Conservation (phyloP, 2,329 filamentous ascomycete genomes). For the Diplodia seriata region DNA sequence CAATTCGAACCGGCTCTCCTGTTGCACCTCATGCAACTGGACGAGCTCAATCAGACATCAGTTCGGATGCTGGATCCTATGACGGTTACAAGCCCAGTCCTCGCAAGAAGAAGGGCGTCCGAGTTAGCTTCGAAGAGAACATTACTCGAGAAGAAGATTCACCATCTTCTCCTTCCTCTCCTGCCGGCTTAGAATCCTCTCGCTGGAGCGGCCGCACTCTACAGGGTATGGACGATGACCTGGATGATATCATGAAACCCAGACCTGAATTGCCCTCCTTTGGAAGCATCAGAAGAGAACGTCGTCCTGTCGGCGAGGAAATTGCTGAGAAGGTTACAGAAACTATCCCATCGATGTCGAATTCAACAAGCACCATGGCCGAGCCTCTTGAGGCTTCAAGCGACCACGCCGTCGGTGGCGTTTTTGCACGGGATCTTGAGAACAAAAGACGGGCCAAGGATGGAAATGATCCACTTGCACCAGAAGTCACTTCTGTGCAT, state of each 20-base stretch:
- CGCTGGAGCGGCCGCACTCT: conserved; percentile 53
- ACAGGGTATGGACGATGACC: conserved; percentile 63
- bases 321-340: conserved; percentile 62
- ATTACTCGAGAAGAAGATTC: conserved; percentile 55
- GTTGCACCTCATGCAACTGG: neutral
- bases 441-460: conserved; percentile 39
- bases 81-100: conserved; percentile 36
- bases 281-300: conserved; percentile 72
- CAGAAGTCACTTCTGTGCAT: conserved; percentile 73
- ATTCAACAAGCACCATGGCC: conserved; percentile 44
- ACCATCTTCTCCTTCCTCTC: conserved; percentile 21
- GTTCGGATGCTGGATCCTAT: conserved; percentile 40
- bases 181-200: conserved; percentile 39
- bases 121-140: conserved; percentile 72
- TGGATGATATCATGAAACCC: conserved; percentile 73
- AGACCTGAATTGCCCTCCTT: conserved; percentile 76
- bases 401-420: conserved; percentile 65
- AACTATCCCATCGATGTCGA: conserved; percentile 49
- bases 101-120: conserved; percentile 68
- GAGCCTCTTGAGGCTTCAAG: conserved; percentile 61
- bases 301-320: conserved; percentile 53
- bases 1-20: conserved; percentile 51
- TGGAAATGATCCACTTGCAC: conserved; percentile 69
- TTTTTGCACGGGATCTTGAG: conserved; percentile 63
- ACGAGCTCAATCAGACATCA: conserved; percentile 49